These are phyloP conservation scores for Larix sibirica DNA, from an alignment of 83 land plant species.

Conservation along the genomic window DNA sequence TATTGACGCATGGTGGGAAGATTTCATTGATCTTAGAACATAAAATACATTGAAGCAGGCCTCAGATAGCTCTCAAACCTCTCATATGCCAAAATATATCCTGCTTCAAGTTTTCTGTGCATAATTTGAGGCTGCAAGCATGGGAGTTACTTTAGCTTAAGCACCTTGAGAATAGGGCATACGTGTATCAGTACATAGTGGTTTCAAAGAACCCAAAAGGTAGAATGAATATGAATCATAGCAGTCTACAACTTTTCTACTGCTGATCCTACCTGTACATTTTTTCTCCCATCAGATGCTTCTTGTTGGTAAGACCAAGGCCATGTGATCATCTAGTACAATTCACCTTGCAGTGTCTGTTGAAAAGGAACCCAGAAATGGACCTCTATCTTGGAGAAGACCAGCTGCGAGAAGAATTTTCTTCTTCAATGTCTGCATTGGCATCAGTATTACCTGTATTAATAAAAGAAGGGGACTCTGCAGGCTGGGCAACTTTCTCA, in stretches of 20 bases:
- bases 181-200: background rate
- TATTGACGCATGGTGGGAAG: slow-evolving; percentile 17
- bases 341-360: background rate
- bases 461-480: background rate
- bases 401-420: slow-evolving; percentile 16
- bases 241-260: slow-evolving; percentile 5
- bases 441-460: slow-evolving; percentile 4
- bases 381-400: slow-evolving; percentile 4
- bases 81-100: slow-evolving; percentile 8
- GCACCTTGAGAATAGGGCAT: background rate
- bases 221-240: slow-evolving; percentile 5
- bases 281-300: background rate
- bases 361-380: background rate
- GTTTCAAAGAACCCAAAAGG: background rate
- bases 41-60: slow-evolving; percentile 15
- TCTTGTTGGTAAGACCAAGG: slow-evolving; percentile 4
- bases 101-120: slow-evolving; percentile 10
- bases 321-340: background rate
- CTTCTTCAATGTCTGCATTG: slow-evolving; percentile 19
- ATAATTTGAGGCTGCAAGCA: slow-evolving; percentile 5
- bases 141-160: background rate
- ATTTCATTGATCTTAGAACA: slow-evolving; percentile 4
- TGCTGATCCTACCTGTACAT: slow-evolving; percentile 2
- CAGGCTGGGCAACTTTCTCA: background rate
- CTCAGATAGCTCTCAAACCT: slow-evolving; percentile 11